Base-by-base conservation (phyloP, 345 rosid genomes). In the Eucalyptus coolabah region DNA sequence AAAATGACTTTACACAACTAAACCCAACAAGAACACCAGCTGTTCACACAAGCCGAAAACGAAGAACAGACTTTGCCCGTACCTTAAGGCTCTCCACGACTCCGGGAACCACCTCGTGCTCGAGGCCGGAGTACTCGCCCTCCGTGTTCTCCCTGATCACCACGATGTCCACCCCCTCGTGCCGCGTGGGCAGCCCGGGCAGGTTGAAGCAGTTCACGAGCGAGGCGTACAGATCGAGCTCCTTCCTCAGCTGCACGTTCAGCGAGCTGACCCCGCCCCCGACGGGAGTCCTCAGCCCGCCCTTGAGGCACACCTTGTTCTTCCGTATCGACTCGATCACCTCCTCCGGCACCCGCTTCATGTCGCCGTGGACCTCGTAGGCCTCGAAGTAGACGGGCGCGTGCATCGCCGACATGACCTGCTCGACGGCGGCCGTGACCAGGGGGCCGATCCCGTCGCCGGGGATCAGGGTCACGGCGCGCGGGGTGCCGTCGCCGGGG, bases 371-470 rank as follows among this genome's bases (percentile, higher is more conserved):
- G 63, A 95, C 97, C 88, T 98, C 97, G 88, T 93, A 97, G 83
- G 93, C 86, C 92, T 98, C 98, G 92, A 97, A 96, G 91, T 93
- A 96, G 3, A 98, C 93, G 19, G 99, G 99, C 6, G 99, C 98
- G 93, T 96, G 99, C 98, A 97, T 96, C 89, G 99, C 98, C 83
- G 94, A 95, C 98, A 96, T 96, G 65, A 98, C 97, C 86, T 96
- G 98, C 92, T 97, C 97, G 15, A 97, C 99, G 12, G 99, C 98
- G 50, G 94, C 94, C 40, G 99, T 97, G 37, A 96, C 99, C 53
- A 97, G 92, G 7, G 98, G 99, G 6, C 99, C 99, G 89, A 98
- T 94, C 53, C 99, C 99, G 86, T 98, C 99, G 0, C 99, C 99
- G 16, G 99, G 99, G 60, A 98, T 94, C 49, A 98, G 91, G 67